A percentile compares a stretch with the other conserved stretches of the same genome.
These are phyloP conservation scores for Umbilicaria muhlenbergii DNA, from an alignment of 495 filamentous ascomycete species.

Conservation along the genomic window DNA sequence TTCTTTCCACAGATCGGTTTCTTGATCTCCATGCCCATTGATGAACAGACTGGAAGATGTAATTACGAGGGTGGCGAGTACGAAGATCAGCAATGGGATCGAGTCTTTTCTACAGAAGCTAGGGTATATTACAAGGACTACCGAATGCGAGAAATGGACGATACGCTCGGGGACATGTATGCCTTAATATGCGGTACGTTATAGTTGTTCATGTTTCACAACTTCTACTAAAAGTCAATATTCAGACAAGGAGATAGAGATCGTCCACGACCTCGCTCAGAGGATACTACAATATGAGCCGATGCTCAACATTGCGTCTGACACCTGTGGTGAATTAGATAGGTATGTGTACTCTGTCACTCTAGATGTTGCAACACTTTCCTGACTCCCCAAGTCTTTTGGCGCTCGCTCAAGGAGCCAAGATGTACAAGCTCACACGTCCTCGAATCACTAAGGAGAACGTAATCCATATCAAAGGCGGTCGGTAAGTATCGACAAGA, in stretches of 20 bases:
- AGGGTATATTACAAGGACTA: conserved; percentile 77
- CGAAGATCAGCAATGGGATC: conserved; percentile 50
- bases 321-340: conserved; percentile 76
- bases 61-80: conserved; percentile 47
- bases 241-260: conserved; percentile 78
- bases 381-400: conserved; percentile 40
- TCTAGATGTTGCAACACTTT: not conserved
- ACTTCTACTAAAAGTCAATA: no score
- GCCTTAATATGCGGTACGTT: conserved; percentile 60
- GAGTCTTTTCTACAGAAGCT: conserved; percentile 58
- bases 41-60: conserved; percentile 41
- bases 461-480: conserved; percentile 58
- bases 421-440: conserved; percentile 51
- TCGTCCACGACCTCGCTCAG: conserved; percentile 65
- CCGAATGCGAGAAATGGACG: conserved; percentile 72
- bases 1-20: conserved; percentile 90
- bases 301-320: conserved; percentile 48
- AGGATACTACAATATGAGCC: conserved; percentile 55
- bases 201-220: not conserved
- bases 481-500: conserved; percentile 36
- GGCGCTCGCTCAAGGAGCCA: conserved; percentile 66
- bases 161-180: conserved; percentile 71
- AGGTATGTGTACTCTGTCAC: conserved; percentile 22
- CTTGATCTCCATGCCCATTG: conserved; percentile 57
- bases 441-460: conserved; percentile 62